These are phyloP conservation scores for Rhazya stricta DNA, from an alignment of 257 asterid species.

Conservation along the genomic window DNA sequence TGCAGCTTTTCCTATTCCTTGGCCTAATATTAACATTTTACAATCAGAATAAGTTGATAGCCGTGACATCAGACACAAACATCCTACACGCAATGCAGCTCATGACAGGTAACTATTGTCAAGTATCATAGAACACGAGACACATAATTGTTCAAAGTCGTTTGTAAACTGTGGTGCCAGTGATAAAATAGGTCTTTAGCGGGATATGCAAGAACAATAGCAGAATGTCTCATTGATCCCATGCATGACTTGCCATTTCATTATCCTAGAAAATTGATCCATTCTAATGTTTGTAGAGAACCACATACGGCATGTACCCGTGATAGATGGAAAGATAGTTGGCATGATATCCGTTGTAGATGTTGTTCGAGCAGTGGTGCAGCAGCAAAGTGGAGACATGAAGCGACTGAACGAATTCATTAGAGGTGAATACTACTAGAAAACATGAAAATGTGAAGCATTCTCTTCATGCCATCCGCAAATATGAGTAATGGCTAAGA, in stretches of 20 bases:
- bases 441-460: neutral
- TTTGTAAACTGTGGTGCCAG: no score
- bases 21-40: conserved; percentile 2
- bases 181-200: neutral
- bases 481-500: neutral
- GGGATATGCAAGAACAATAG: neutral
- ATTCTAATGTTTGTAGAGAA: conserved; percentile 38
- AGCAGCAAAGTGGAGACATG: conserved; percentile 64
- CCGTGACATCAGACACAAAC: conserved; percentile 67
- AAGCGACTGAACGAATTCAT: conserved; percentile 55
- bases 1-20: neutral
- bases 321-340: conserved; percentile 68
- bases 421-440: conserved; percentile 52
- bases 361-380: conserved; percentile 64
- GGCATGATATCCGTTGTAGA: conserved; percentile 74
- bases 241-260: neutral
- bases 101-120: conserved; percentile 52
- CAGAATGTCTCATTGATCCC: neutral
- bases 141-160: no score
- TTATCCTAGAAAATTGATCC: neutral
- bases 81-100: conserved; percentile 77
- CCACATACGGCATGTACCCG: conserved; percentile 70
- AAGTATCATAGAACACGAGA: neutral
- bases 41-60: conserved; percentile 51
- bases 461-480: neutral